These are phyloP conservation scores for Warburgia ugandensis DNA, from an alignment of 164 flowering plant species.

Conservation along the genomic window DNA sequence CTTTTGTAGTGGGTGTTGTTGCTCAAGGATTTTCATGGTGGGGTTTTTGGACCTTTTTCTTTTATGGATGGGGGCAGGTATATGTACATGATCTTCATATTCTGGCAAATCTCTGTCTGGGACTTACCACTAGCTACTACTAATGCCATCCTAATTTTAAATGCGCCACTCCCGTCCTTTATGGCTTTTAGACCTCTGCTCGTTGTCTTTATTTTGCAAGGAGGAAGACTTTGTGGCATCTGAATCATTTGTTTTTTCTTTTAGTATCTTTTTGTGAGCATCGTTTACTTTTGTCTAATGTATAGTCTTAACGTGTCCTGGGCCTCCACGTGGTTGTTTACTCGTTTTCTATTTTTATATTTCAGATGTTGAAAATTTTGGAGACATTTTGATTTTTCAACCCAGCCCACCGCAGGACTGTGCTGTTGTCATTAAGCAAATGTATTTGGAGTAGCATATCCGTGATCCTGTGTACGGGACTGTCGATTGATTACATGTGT, in stretches of 20 bases:
- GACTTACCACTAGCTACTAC: conserved; percentile 2
- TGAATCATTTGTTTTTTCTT: conserved; percentile 2
- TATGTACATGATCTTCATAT: conserved; percentile 2
- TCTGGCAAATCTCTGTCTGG: conserved; percentile 5
- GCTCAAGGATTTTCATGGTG: conserved; percentile 3
- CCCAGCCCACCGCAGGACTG: no score
- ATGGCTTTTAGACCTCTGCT: neutral
- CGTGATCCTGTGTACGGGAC: no score
- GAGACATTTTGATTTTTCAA: no score
- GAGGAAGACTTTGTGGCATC: neutral
- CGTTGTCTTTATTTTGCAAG: neutral
- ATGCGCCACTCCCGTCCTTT: neutral
- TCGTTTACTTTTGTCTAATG: neutral
- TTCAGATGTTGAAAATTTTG: no score
- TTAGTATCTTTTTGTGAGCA: neutral
- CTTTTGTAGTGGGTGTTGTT: neutral
- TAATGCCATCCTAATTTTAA: neutral
- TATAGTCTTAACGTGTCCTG: no score
- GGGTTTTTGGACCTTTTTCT: neutral
- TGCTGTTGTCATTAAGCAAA: no score
- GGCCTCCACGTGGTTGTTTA: no score
- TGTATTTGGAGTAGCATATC: no score
- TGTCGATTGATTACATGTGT: no score
- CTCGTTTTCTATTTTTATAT: no score
- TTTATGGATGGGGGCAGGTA: conserved; percentile 3